Conservation (phyloP, 2,329 filamentous ascomycete species). For the Tympanopsis confertula region DNA sequence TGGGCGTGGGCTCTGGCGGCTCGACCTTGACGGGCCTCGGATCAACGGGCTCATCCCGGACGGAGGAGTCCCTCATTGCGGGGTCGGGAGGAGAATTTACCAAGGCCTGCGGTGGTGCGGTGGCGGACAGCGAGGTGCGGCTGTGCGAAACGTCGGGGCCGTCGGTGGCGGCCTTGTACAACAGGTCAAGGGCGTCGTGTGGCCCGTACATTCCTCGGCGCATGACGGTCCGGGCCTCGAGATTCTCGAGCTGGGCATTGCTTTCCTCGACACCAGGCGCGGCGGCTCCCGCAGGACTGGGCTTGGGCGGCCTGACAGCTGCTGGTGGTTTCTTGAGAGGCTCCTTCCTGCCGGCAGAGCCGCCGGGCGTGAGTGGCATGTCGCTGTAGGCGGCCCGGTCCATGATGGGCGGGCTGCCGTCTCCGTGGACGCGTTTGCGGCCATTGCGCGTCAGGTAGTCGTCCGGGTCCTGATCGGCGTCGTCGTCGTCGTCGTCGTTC, state of each 20-base stretch:
- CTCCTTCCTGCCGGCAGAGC: slow-evolving; percentile 51
- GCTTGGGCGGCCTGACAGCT: slow-evolving; percentile 5
- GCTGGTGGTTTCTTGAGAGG: slow-evolving; percentile 44
- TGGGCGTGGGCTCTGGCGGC: slow-evolving; percentile 6
- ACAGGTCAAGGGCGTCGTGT: slow-evolving; percentile 80
- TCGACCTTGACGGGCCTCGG: slow-evolving; percentile 3
- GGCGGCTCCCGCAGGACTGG: slow-evolving; percentile 9
- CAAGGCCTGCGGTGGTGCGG: too few species aligned
- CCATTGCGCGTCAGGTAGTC: slow-evolving; percentile 66
- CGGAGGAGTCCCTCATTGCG: too few species aligned
- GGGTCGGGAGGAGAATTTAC: too few species aligned
- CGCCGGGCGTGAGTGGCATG: slow-evolving; percentile 53
- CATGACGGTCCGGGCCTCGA: slow-evolving; percentile 55
- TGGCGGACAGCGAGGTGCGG: too few species aligned
- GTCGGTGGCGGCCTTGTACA: slow-evolving; percentile 75
- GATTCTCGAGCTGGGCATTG: slow-evolving; percentile 51
- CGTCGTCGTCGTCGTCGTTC: slow-evolving; percentile 44
- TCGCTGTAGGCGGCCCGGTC: slow-evolving; percentile 35
- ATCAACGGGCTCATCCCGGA: not conserved
- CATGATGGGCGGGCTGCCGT: slow-evolving; percentile 28
- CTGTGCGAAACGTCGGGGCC: too few species aligned
- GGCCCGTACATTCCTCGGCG: slow-evolving; percentile 71
- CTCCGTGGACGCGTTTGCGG: slow-evolving; percentile 50
- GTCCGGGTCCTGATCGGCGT: slow-evolving; percentile 34
- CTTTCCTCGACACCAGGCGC: slow-evolving; percentile 33